phyloP scores from a whole-genome alignment of 2,329 filamentous ascomycete species.

The Xylaria arbuscula region DNA sequence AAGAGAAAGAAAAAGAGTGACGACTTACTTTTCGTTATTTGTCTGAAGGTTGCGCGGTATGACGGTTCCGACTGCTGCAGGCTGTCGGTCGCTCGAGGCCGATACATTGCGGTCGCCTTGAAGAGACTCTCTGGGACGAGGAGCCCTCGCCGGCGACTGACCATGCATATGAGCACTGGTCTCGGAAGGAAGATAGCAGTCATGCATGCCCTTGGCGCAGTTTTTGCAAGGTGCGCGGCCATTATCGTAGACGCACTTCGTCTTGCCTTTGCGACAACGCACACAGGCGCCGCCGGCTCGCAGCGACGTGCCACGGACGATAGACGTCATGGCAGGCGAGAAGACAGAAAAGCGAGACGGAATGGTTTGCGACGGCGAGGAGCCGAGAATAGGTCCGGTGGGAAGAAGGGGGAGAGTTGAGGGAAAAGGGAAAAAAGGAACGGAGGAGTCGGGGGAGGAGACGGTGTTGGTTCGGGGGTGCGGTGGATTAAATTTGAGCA shows the following conservation, averaged over 20 bases:
- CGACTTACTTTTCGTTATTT: constrained; percentile 67
- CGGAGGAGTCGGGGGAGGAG: constrained; percentile 48
- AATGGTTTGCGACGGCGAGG: constrained; percentile 33
- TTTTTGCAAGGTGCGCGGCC: constrained; percentile 72
- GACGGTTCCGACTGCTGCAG: constrained; percentile 57
- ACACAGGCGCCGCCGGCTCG: constrained; percentile 71
- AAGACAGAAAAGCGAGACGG: constrained; percentile 1
- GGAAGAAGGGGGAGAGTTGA: constrained; percentile 40
- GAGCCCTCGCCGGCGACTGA: constrained; percentile 66
- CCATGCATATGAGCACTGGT: constrained; percentile 69
- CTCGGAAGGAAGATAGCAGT: constrained; percentile 71
- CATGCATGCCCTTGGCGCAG: constrained; percentile 72
- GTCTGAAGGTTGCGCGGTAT: constrained; percentile 60
- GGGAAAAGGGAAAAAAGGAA: constrained; percentile 42
- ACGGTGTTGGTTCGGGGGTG: constrained; percentile 49
- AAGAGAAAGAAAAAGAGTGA: constrained; percentile 27
- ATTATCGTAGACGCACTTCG: constrained; percentile 72
- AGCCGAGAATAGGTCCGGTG: constrained; percentile 47
- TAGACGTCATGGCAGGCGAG: constrained; percentile 56
- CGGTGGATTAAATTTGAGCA: constrained; percentile 49
- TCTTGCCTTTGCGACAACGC: constrained; percentile 72
- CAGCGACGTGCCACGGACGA: constrained; percentile 68
- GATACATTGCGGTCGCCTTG: constrained; percentile 63
- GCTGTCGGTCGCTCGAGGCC: constrained; percentile 57
- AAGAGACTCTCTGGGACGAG: constrained; percentile 65